Evolutionary conservation across 164 flowering plant species (phyloP).

Genomic region (Piper longum): DNA sequence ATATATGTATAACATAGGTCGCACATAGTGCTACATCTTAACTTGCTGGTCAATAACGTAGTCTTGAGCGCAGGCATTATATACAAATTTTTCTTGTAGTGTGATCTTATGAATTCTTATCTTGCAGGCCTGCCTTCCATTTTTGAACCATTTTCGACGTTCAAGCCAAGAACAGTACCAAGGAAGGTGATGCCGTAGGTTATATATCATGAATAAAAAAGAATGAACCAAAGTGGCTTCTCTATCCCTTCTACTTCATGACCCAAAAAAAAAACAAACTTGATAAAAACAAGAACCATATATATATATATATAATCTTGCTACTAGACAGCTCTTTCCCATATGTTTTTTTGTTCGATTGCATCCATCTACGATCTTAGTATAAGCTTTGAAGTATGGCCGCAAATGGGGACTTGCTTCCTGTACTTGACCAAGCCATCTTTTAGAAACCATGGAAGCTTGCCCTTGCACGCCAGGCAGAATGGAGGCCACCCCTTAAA

Average conservation of each 20-base stretch:
- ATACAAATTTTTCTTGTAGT: not conserved
- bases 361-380: not conserved
- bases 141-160: slow-evolving; percentile 14
- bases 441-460: slow-evolving; percentile 4
- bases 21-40: no score
- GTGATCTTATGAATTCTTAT: not conserved
- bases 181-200: slow-evolving; percentile 5
- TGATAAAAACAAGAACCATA: no score
- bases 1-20: not conserved
- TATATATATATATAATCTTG: not conserved
- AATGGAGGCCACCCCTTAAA: not conserved
- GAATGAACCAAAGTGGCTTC: no score
- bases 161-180: slow-evolving; percentile 9
- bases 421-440: not conserved
- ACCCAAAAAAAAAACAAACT: no score
- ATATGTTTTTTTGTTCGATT: not conserved
- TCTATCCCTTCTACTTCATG: no score
- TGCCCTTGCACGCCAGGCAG: slow-evolving; percentile 10
- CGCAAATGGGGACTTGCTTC: not conserved
- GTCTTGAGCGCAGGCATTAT: not conserved
- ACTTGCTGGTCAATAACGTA: no score
- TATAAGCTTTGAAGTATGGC: not conserved
- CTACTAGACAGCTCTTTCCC: not conserved
- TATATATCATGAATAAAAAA: not conserved
- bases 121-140: slow-evolving; percentile 37